Evolutionary conservation across 1,284 basidiomycete genomes (phyloP).

Genomic region (Volvariella volvacea): DNA sequence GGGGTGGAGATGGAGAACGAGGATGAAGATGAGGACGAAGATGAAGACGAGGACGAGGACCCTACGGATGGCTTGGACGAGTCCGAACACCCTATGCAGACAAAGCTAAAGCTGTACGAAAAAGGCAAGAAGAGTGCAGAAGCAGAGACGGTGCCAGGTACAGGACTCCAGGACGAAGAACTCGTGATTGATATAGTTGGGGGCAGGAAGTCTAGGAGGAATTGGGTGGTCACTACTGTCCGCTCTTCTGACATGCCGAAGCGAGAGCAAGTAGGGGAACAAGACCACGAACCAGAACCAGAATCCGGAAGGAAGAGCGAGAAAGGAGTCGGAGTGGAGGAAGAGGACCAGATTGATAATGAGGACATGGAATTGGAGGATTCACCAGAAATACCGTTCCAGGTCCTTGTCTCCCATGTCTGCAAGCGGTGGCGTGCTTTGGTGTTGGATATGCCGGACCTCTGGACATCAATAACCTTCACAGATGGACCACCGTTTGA

Average conservation of each 20-base stretch:
- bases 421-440: conserved; percentile 31
- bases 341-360: conserved; percentile 13
- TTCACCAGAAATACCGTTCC: conserved; percentile 21
- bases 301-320: background rate
- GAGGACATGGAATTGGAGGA: conserved; percentile 12
- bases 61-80: conserved; percentile 8
- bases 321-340: conserved; percentile 11
- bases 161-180: conserved; percentile 16
- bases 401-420: conserved; percentile 32
- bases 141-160: conserved; percentile 23
- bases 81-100: conserved; percentile 10
- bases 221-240: too few species aligned
- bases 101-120: conserved; percentile 13
- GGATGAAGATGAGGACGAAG: conserved; percentile 12
- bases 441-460: conserved; percentile 24
- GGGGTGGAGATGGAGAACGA: conserved; percentile 25
- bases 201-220: too few species aligned
- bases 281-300: too few species aligned
- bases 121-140: conserved; percentile 18
- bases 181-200: conserved; percentile 6
- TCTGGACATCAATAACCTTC: conserved; percentile 28
- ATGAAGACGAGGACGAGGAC: conserved; percentile 15
- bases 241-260: too few species aligned
- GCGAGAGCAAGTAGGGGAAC: too few species aligned
- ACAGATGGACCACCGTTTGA: conserved; percentile 28